Conservation (phyloP, 768 basidiomycete species). For the Cubamyces sp. region DNA sequence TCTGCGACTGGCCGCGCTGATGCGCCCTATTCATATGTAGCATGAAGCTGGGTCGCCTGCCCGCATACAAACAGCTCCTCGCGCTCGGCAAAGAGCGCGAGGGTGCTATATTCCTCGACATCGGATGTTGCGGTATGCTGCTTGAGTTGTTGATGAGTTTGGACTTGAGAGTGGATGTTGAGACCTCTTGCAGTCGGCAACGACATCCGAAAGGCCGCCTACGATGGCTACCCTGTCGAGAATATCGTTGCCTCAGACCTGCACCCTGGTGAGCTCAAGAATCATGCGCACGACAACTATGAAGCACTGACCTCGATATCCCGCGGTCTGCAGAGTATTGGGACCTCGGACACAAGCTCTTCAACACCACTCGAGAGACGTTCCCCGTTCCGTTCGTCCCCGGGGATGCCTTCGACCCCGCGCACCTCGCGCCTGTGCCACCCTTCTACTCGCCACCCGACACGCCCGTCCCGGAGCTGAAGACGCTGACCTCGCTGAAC, state of each 20-base stretch:
- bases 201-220: conserved; percentile 42
- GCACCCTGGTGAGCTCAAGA: conserved; percentile 31
- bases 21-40: conserved; percentile 2
- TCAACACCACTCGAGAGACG: conserved; percentile 50
- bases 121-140: conserved; percentile 46
- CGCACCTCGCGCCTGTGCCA: conserved; percentile 40
- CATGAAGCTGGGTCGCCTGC: conserved; percentile 24
- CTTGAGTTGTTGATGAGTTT: neutral
- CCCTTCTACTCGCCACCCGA: conserved; percentile 24
- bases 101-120: conserved; percentile 44
- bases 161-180: too few relatives aligned
- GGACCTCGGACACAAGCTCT: conserved; percentile 63
- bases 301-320: neutral
- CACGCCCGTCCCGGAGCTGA: conserved; percentile 33
- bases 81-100: conserved; percentile 39
- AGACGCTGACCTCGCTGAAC: conserved; percentile 44
- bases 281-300: neutral
- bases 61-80: conserved; percentile 31
- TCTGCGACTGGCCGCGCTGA: neutral
- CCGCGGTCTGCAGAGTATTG: conserved; percentile 49
- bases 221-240: conserved; percentile 45
- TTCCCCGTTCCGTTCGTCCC: conserved; percentile 58
- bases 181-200: conserved; percentile 37
- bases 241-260: conserved; percentile 43
- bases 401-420: conserved; percentile 56